Conservation (phyloP, 345 rosid species). For the Aegle marmelos region DNA sequence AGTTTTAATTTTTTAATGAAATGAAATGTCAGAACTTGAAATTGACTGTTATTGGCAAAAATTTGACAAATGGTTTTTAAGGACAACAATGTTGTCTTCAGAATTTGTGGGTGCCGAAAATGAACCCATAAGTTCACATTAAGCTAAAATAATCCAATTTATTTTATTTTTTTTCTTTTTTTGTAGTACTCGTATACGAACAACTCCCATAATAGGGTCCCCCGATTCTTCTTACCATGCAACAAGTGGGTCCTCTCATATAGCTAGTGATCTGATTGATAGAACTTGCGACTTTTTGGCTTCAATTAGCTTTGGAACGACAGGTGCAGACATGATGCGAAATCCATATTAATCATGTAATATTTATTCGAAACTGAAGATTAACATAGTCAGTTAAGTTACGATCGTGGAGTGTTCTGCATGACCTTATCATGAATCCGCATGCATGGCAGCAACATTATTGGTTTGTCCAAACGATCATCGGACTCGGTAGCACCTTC, state of each 20-base stretch:
- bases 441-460: constrained; percentile 3
- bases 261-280: constrained; percentile 28
- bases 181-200: background rate
- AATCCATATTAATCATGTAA: constrained; percentile 21
- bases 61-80: background rate
- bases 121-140: background rate
- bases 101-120: background rate
- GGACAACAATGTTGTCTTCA: background rate
- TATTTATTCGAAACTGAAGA: constrained; percentile 7
- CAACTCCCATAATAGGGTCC: constrained; percentile 10
- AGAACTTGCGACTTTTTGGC: constrained; percentile 17
- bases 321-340: constrained; percentile 35
- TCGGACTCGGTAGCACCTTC: background rate
- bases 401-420: background rate
- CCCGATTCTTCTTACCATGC: constrained; percentile 16
- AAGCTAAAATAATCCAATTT: constrained; percentile 1
- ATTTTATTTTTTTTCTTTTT: no score
- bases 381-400: background rate
- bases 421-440: background rate
- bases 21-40: constrained; percentile 1
- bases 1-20: background rate
- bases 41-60: constrained; percentile 3
- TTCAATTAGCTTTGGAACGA: constrained; percentile 21
- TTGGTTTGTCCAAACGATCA: constrained; percentile 10
- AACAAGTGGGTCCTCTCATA: constrained; percentile 30